phyloP scores from a whole-genome alignment of 2,329 filamentous ascomycete species.

The Diaporthe citrichinensis region DNA sequence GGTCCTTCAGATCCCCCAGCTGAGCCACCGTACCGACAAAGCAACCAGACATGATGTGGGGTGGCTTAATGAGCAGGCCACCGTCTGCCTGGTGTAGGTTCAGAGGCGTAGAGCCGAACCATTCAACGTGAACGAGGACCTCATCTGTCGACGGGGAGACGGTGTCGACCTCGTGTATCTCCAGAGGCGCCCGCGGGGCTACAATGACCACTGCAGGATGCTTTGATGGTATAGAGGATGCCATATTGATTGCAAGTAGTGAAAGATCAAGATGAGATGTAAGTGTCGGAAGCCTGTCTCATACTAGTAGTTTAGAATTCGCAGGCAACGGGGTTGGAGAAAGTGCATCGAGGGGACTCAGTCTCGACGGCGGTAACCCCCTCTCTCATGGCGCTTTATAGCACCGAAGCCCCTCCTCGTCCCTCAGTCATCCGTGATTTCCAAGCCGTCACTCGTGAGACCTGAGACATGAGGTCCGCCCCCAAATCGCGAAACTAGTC shows the following conservation, averaged over 20 bases:
- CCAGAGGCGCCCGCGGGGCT: constrained; percentile 45
- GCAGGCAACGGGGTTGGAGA: not conserved
- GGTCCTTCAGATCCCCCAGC: constrained; percentile 55
- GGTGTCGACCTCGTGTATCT: constrained; percentile 47
- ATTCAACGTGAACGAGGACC: constrained; percentile 67
- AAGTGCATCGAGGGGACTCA: not conserved
- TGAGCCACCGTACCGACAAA: constrained; percentile 67
- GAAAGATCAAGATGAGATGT: not conserved
- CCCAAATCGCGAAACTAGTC: not conserved
- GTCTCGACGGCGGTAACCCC: not conserved
- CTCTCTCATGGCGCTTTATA: constrained; percentile 6
- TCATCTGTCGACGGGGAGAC: constrained; percentile 58
- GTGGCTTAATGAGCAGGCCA: constrained; percentile 66
- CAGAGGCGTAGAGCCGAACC: constrained; percentile 72
- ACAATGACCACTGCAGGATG: constrained; percentile 48
- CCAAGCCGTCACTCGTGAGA: not conserved
- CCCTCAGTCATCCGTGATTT: not conserved
- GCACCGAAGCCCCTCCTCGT: not conserved
- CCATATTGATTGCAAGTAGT: constrained; percentile 34
- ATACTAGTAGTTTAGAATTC: not conserved
- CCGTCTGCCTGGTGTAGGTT: constrained; percentile 75
- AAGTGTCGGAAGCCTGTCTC: not conserved
- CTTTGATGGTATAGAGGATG: constrained; percentile 45
- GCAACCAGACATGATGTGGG: constrained; percentile 65
- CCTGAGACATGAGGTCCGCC: not conserved